Percentiles rank a stretch among this genome's conserved stretches.
phyloP scores from a whole-genome alignment of 192 early-diverging fungal genomes.

The Gorgonomyces haynaldii region DNA sequence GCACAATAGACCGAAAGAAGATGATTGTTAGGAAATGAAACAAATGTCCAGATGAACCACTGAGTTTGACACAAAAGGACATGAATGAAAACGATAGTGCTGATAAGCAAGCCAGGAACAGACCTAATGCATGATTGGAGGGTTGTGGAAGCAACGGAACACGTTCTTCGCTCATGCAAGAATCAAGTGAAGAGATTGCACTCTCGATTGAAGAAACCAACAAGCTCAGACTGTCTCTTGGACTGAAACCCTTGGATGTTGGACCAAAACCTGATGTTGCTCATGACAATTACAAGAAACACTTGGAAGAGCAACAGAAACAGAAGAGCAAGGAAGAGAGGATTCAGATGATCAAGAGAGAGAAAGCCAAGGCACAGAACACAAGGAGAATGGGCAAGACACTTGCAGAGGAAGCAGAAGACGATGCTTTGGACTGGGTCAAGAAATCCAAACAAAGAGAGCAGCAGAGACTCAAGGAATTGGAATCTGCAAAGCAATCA shows the following conservation, averaged over 20 bases:
- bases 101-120: too few species aligned
- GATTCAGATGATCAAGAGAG: slow-evolving; percentile 36
- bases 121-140: too few species aligned
- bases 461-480: slow-evolving; percentile 17
- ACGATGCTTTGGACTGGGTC: slow-evolving; percentile 57
- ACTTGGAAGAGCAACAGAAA: slow-evolving; percentile 39
- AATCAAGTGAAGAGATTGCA: slow-evolving; percentile 23
- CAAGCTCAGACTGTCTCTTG: slow-evolving; percentile 24
- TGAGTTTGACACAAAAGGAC: slow-evolving; percentile 64
- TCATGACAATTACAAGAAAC: slow-evolving; percentile 43
- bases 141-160: too few species aligned
- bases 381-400: slow-evolving; percentile 49
- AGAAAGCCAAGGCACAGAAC: slow-evolving; percentile 36
- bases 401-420: slow-evolving; percentile 36
- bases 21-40: slow-evolving; percentile 64
- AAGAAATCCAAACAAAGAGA: slow-evolving; percentile 35
- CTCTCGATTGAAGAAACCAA: slow-evolving; percentile 40
- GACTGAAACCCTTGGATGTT: slow-evolving; percentile 28
- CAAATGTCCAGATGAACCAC: slow-evolving; percentile 26
- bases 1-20: slow-evolving; percentile 57
- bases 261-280: slow-evolving; percentile 11
- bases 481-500: slow-evolving; percentile 24
- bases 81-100: slow-evolving; percentile 60
- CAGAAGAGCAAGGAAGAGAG: slow-evolving; percentile 36
- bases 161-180: too few species aligned